Conservation (phyloP, 768 basidiomycete genomes). For the Psilocybe cubensis region DNA sequence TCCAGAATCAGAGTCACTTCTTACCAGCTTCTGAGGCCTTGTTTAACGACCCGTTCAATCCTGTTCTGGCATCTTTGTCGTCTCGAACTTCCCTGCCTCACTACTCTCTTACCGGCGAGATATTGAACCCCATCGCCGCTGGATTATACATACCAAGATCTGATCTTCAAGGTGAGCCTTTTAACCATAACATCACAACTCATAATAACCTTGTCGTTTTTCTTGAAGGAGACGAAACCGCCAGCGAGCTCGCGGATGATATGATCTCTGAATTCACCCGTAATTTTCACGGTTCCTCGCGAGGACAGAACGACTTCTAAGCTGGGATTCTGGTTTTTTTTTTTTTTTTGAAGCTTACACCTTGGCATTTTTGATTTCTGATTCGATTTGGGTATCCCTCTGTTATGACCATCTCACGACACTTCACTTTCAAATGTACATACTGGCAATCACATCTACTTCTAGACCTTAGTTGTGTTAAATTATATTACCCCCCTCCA, state of each 20-base stretch:
- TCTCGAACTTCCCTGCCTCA: background rate
- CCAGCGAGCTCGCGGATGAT: background rate
- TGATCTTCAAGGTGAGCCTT: background rate
- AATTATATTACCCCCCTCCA: background rate
- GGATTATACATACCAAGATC: background rate
- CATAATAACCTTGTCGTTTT: background rate
- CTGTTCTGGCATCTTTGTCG: too few relatives aligned
- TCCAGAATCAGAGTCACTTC: background rate
- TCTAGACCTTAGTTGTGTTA: background rate
- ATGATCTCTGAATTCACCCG: background rate
- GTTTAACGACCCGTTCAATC: background rate
- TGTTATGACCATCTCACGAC: background rate
- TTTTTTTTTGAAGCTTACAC: too few relatives aligned
- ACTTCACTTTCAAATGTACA: background rate
- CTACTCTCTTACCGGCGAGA: too few relatives aligned
- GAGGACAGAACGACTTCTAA: background rate
- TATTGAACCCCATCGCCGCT: too few relatives aligned
- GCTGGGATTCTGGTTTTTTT: background rate
- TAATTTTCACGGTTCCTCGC: background rate
- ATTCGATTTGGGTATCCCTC: too few relatives aligned
- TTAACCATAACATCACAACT: background rate
- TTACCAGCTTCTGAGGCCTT: background rate
- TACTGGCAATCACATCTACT: background rate
- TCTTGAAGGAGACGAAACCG: background rate
- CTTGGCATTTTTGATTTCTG: too few relatives aligned